Conservation (phyloP, 306 rosid species). For the Rosa chinensis region DNA sequence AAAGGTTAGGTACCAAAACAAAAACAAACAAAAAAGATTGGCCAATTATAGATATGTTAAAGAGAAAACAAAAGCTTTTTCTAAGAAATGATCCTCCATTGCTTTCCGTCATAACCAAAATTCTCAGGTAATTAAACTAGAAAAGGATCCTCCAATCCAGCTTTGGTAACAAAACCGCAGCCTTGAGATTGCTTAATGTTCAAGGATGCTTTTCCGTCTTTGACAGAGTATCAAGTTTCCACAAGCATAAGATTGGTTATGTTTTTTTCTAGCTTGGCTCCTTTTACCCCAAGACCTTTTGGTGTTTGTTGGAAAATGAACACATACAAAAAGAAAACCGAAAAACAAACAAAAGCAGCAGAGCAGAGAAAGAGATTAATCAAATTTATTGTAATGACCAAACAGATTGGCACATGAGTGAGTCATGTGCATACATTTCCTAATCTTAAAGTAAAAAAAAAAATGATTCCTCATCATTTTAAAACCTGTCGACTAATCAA, state of each 20-base stretch:
- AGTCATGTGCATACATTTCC: not conserved
- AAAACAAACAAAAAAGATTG: constrained; percentile 1
- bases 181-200: constrained; percentile 3
- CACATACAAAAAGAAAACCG: not conserved
- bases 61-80: not conserved
- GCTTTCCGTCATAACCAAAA: not conserved
- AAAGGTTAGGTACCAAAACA: not conserved
- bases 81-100: not conserved
- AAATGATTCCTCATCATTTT: not conserved
- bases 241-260: not conserved
- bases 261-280: not conserved
- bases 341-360: not conserved
- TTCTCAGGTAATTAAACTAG: not conserved
- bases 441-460: not conserved
- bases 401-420: not conserved
- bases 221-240: not conserved
- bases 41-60: not conserved
- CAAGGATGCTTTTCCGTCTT: constrained; percentile 6
- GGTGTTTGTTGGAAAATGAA: not conserved
- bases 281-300: not conserved
- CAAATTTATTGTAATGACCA: not conserved
- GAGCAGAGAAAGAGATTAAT: constrained; percentile 8
- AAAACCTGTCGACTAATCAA: not conserved
- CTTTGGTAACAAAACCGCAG: not conserved
- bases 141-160: not conserved